These are phyloP conservation scores for Globisporangium parvum DNA, from an alignment of 352 stramenopile genomes.

Conservation along the genomic window DNA sequence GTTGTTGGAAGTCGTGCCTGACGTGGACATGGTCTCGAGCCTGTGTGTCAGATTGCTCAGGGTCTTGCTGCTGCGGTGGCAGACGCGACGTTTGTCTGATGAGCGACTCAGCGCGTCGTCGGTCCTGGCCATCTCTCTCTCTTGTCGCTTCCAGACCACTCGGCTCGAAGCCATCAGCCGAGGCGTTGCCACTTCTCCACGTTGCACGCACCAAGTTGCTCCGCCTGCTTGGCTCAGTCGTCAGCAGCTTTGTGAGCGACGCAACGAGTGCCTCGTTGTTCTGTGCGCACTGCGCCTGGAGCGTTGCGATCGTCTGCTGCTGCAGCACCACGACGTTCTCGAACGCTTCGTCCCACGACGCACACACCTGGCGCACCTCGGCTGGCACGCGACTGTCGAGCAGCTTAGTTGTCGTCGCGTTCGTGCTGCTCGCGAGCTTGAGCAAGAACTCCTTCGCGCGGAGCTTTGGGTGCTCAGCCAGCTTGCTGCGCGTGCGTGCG, in stretches of 20 bases:
- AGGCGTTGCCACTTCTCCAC: background rate
- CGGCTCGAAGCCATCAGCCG: too few relatives aligned
- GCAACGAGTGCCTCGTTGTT: conserved; percentile 35
- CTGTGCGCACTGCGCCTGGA: conserved; percentile 49
- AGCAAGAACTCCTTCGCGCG: conserved; percentile 68
- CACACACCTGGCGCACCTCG: conserved; percentile 28
- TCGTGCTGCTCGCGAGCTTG: conserved; percentile 33
- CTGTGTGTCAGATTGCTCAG: conserved; percentile 18
- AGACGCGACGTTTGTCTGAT: conserved; percentile 9
- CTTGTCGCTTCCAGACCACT: too few relatives aligned
- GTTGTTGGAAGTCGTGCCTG: background rate
- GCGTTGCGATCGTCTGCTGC: conserved; percentile 63
- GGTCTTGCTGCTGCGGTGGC: conserved; percentile 54
- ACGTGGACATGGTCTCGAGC: too few relatives aligned
- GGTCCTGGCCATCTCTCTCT: background rate
- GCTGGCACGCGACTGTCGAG: conserved; percentile 13
- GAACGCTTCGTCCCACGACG: conserved; percentile 72
- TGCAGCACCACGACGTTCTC: conserved; percentile 64
- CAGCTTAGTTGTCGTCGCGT: background rate
- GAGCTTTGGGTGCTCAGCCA: conserved; percentile 49
- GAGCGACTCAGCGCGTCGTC: background rate
- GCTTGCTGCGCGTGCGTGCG: conserved; percentile 40
- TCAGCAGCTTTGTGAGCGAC: conserved; percentile 46
- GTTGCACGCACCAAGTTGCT: conserved; percentile 13
- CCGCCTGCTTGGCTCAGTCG: conserved; percentile 33